phyloP scores from a whole-genome alignment of 192 early-diverging fungal species.

The Coemansia sp. region DNA sequence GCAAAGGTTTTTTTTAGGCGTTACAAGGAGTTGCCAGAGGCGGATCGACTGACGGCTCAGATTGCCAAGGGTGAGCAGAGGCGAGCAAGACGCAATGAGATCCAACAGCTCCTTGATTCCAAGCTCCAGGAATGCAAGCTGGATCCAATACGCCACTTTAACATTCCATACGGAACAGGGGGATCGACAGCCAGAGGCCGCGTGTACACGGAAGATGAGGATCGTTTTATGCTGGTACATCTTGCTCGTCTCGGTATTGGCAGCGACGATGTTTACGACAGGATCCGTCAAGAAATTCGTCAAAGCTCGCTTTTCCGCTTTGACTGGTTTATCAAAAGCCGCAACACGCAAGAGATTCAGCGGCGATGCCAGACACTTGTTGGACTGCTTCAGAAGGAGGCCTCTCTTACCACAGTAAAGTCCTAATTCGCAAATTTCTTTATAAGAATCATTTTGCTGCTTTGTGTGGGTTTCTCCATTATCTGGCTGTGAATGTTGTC shows the following conservation, averaged over 20 bases:
- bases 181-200: conserved; percentile 73
- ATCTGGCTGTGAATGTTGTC: background rate
- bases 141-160: conserved; percentile 84
- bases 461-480: too few species aligned
- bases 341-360: conserved; percentile 81
- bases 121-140: conserved; percentile 70
- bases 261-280: conserved; percentile 91
- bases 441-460: too few species aligned
- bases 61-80: conserved; percentile 89
- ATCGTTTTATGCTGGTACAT: conserved; percentile 91
- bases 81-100: conserved; percentile 75
- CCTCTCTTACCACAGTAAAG: background rate
- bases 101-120: conserved; percentile 75
- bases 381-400: conserved; percentile 52
- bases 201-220: conserved; percentile 92
- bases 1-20: conserved; percentile 86
- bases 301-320: conserved; percentile 85
- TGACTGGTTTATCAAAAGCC: conserved; percentile 97
- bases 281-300: conserved; percentile 83
- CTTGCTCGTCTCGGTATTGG: conserved; percentile 88
- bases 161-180: conserved; percentile 81
- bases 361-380: conserved; percentile 85
- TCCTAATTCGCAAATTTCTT: background rate
- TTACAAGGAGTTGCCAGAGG: conserved; percentile 86
- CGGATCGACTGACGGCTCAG: conserved; percentile 79